Percentiles rank a stretch among this genome's conserved stretches.
These are phyloP conservation scores for Metschnikowia kunwiensis DNA, from an alignment of 805 yeast species.

Conservation along the genomic window DNA sequence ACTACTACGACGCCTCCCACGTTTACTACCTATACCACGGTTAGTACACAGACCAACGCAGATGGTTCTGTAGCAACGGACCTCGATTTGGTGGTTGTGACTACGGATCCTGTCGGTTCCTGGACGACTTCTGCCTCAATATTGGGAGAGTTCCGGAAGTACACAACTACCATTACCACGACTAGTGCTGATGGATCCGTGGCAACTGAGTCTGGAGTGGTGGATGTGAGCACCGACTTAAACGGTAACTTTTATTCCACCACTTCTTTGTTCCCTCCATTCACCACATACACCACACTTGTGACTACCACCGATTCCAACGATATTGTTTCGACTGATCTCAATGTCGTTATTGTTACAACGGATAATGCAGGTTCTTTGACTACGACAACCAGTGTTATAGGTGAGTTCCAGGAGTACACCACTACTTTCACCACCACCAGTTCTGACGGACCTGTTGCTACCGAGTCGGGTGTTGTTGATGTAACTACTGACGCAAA, in stretches of 20 bases:
- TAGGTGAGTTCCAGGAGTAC: not conserved
- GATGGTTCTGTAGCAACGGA: not conserved
- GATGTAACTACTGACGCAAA: not conserved
- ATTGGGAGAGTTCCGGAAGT: not conserved
- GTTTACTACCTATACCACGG: not conserved
- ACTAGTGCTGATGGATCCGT: not conserved
- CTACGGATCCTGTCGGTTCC: not conserved
- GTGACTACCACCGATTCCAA: not conserved
- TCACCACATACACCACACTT: not conserved
- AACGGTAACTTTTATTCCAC: not conserved
- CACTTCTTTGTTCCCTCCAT: no score
- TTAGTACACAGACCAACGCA: not conserved
- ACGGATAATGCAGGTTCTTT: not conserved
- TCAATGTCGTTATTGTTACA: not conserved
- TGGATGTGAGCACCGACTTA: not conserved
- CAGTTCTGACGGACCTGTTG: not conserved
- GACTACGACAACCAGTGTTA: not conserved
- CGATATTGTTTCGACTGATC: not conserved
- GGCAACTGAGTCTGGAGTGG: not conserved
- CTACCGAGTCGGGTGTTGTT: not conserved
- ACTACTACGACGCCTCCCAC: not conserved
- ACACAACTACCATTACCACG: not conserved
- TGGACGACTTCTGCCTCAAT: not conserved
- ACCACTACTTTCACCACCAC: not conserved
- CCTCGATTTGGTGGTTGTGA: not conserved